A percentile compares a stretch with the other conserved stretches of the same genome.
These are phyloP conservation scores for Chrysoporthe deuterocubensis DNA, from an alignment of 2,329 filamentous ascomycete species.

Conservation along the genomic window DNA sequence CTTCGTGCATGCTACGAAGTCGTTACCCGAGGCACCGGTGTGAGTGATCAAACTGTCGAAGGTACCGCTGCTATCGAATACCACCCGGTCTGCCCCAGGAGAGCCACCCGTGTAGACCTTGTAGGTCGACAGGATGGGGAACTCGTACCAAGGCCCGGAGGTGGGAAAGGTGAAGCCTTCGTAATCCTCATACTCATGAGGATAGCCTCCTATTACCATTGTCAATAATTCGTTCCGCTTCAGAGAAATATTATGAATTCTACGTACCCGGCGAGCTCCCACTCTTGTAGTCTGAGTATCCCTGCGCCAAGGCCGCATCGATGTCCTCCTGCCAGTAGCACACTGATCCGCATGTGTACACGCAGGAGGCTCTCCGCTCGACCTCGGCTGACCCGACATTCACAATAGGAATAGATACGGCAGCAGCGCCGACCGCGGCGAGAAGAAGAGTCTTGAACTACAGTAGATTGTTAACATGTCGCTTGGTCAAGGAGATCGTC, in stretches of 20 bases:
- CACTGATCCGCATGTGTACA: constrained; percentile 41
- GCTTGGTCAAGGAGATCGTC: background rate
- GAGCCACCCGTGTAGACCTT: constrained; percentile 52
- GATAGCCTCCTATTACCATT: constrained; percentile 40
- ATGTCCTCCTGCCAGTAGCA: constrained; percentile 44
- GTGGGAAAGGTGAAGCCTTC: constrained; percentile 49
- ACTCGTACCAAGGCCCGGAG: constrained; percentile 47
- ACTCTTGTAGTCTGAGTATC: constrained; percentile 38
- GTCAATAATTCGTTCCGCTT: background rate
- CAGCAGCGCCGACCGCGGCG: constrained; percentile 16
- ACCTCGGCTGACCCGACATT: constrained; percentile 24
- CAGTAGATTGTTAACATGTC: background rate
- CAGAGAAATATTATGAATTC: no score
- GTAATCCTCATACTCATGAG: constrained; percentile 49
- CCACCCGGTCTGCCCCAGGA: constrained; percentile 65
- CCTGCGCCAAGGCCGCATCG: constrained; percentile 40
- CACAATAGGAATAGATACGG: background rate
- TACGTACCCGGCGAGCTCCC: constrained; percentile 35
- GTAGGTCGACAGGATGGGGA: constrained; percentile 44
- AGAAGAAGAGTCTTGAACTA: constrained; percentile 18
- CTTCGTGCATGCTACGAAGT: constrained; percentile 61
- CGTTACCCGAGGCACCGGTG: constrained; percentile 64
- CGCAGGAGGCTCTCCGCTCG: constrained; percentile 35
- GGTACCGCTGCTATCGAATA: constrained; percentile 59
- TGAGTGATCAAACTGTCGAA: constrained; percentile 67